Conservation (phyloP, 2,329 filamentous ascomycete species). For the Penicillium sp. region DNA sequence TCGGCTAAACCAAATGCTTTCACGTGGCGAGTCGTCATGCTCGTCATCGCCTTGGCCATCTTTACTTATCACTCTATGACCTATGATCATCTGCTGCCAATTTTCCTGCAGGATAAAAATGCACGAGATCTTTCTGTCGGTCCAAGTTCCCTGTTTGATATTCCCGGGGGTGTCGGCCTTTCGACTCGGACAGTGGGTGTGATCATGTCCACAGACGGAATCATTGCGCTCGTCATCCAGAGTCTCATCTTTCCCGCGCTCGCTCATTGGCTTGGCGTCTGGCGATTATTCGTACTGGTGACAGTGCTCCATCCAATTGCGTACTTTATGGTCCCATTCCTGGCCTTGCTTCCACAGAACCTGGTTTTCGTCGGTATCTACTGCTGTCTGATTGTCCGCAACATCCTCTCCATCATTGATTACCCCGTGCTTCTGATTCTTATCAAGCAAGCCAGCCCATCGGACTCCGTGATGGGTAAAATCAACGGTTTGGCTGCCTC, state of each 20-base stretch:
- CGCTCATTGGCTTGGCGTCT: slow-evolving; percentile 59
- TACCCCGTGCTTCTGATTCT: slow-evolving; percentile 65
- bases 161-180: slow-evolving; percentile 60
- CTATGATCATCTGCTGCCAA: slow-evolving; percentile 84
- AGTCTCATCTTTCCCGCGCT: slow-evolving; percentile 63
- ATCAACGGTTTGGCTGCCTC: slow-evolving; percentile 69
- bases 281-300: slow-evolving; percentile 60
- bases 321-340: slow-evolving; percentile 64
- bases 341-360: slow-evolving; percentile 52
- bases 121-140: slow-evolving; percentile 28
- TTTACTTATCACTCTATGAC: slow-evolving; percentile 96
- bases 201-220: slow-evolving; percentile 63
- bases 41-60: slow-evolving; percentile 76
- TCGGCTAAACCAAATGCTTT: slow-evolving; percentile 45
- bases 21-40: slow-evolving; percentile 62
- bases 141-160: slow-evolving; percentile 47
- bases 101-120: slow-evolving; percentile 74
- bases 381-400: slow-evolving; percentile 58
- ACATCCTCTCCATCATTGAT: slow-evolving; percentile 61
- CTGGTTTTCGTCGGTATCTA: slow-evolving; percentile 59
- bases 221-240: slow-evolving; percentile 68
- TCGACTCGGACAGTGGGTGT: slow-evolving; percentile 61
- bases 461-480: slow-evolving; percentile 57
- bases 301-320: slow-evolving; percentile 61
- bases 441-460: slow-evolving; percentile 64